These are phyloP conservation scores for Venturia pyrina DNA, from an alignment of 2,329 filamentous ascomycete species.

Conservation along the genomic window DNA sequence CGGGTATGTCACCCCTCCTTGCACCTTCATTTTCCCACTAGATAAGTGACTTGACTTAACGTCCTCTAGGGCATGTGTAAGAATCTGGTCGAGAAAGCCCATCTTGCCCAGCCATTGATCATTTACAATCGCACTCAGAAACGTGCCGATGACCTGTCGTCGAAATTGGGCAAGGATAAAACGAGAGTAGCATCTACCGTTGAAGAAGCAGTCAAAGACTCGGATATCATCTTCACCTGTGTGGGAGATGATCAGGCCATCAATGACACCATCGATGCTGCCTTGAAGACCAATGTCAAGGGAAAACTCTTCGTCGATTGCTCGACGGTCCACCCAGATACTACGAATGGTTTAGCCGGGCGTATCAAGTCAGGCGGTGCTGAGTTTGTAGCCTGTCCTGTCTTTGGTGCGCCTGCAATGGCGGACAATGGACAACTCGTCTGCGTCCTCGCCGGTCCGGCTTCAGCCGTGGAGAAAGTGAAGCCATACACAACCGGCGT, in stretches of 20 bases:
- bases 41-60: neutral
- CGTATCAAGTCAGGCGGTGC: slow-evolving; percentile 50
- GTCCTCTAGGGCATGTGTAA: slow-evolving; percentile 62
- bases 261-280: slow-evolving; percentile 47
- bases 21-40: neutral
- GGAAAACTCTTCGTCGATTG: slow-evolving; percentile 79
- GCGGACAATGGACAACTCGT: slow-evolving; percentile 62
- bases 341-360: slow-evolving; percentile 56
- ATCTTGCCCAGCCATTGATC: slow-evolving; percentile 60
- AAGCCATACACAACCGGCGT: slow-evolving; percentile 65
- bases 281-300: slow-evolving; percentile 46
- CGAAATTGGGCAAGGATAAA: slow-evolving; percentile 50
- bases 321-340: slow-evolving; percentile 80
- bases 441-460: slow-evolving; percentile 60
- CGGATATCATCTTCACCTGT: slow-evolving; percentile 76
- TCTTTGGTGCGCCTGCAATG: slow-evolving; percentile 63
- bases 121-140: slow-evolving; percentile 70
- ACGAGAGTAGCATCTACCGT: slow-evolving; percentile 55
- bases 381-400: slow-evolving; percentile 59
- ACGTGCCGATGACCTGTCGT: slow-evolving; percentile 53
- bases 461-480: slow-evolving; percentile 50
- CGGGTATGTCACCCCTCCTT: slow-evolving; percentile 43
- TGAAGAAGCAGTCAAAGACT: slow-evolving; percentile 52
- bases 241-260: slow-evolving; percentile 70
- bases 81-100: slow-evolving; percentile 71